Evolutionary conservation across 345 rosid species (phyloP).

Genomic region (Eucalyptus marginata): DNA sequence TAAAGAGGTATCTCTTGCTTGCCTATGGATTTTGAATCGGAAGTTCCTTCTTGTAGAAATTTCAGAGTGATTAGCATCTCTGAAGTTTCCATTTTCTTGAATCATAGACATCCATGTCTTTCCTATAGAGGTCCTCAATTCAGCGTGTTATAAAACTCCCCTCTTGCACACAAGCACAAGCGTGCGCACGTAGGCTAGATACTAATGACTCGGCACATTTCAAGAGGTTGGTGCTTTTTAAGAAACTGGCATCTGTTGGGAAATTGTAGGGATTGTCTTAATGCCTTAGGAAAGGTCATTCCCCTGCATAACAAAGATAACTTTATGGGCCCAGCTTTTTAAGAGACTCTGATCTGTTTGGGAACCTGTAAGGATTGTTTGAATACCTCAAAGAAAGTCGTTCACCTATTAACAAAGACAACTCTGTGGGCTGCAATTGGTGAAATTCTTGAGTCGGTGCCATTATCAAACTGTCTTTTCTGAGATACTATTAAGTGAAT

Average conservation of each 20-base stretch:
- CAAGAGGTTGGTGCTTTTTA: neutral
- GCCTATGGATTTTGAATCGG: neutral
- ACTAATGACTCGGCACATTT: neutral
- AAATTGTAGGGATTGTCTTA: neutral
- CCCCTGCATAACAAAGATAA: neutral
- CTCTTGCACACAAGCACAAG: neutral
- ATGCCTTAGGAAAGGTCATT: neutral
- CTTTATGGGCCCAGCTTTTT: neutral
- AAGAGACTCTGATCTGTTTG: neutral
- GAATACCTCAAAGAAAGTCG: neutral
- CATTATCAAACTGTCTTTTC: neutral
- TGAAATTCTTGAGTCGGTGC: neutral
- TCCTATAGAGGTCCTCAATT: neutral
- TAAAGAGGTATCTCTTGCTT: constrained; percentile 42
- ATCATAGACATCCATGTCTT: neutral
- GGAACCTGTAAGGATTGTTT: neutral
- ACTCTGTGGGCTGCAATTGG: neutral
- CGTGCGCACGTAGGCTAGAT: neutral
- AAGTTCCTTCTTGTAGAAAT: neutral
- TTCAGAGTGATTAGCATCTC: neutral
- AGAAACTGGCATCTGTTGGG: neutral
- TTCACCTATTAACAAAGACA: neutral
- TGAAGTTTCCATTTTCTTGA: neutral
- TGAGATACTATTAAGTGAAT: neutral
- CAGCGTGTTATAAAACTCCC: neutral